phyloP scores from a whole-genome alignment of 495 filamentous ascomycete genomes.

The Penicillium diatomitis region DNA sequence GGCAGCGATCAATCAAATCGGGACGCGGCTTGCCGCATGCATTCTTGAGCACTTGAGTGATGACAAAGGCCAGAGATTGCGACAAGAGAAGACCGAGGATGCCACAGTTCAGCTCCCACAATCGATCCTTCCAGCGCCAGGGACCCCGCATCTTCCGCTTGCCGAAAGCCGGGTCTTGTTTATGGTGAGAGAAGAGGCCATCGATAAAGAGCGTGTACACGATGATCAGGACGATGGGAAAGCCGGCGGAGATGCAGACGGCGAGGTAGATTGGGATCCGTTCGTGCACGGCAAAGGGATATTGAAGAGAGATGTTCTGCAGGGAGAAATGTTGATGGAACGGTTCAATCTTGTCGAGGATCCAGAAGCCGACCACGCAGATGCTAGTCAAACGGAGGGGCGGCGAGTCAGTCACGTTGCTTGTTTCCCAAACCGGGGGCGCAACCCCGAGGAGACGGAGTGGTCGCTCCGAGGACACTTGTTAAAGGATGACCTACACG shows the following conservation, averaged over 20 bases:
- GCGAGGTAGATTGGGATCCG: slow-evolving; percentile 55
- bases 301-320: slow-evolving; percentile 51
- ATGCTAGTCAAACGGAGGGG: slow-evolving; percentile 16
- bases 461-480: neutral
- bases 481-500: slow-evolving; percentile 32
- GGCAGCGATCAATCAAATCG: slow-evolving; percentile 65
- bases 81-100: slow-evolving; percentile 65
- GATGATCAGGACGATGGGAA: slow-evolving; percentile 57
- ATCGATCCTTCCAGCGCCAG: slow-evolving; percentile 52
- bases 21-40: slow-evolving; percentile 78
- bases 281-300: slow-evolving; percentile 66
- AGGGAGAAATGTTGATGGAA: slow-evolving; percentile 54
- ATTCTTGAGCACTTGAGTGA: slow-evolving; percentile 79
- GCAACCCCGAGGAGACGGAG: too few species aligned
- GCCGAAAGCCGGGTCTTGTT: slow-evolving; percentile 29
- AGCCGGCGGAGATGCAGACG: slow-evolving; percentile 44
- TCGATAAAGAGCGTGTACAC: slow-evolving; percentile 66
- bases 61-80: slow-evolving; percentile 58
- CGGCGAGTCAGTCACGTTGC: neutral
- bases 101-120: slow-evolving; percentile 82
- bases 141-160: slow-evolving; percentile 52
- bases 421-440: neutral
- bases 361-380: slow-evolving; percentile 45
- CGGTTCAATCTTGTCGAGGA: slow-evolving; percentile 46
- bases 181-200: slow-evolving; percentile 56